phyloP scores from a whole-genome alignment of 345 rosid species.

The Xanthoceras sorbifolium region DNA sequence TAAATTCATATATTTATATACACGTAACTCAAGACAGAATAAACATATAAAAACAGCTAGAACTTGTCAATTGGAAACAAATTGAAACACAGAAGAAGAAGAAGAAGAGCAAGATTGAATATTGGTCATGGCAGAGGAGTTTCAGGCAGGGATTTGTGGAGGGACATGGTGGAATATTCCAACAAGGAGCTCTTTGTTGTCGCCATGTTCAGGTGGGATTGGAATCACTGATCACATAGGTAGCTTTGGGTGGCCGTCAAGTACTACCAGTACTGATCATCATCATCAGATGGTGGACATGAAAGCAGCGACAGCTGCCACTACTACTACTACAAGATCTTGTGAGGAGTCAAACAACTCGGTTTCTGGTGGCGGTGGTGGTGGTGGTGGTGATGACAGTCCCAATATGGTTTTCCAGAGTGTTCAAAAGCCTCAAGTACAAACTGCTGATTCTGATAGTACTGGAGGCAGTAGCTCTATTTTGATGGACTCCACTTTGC shows the following conservation, averaged over 20 bases:
- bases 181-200: slow-evolving; percentile 38
- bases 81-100: background rate
- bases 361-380: slow-evolving; percentile 17
- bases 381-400: slow-evolving; percentile 10
- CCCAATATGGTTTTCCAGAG: slow-evolving; percentile 29
- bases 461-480: slow-evolving; percentile 29
- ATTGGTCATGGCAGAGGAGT: slow-evolving; percentile 70
- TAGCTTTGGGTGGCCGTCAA: slow-evolving; percentile 33
- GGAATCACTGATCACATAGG: slow-evolving; percentile 24
- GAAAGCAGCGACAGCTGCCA: slow-evolving; percentile 14
- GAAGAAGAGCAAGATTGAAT: background rate
- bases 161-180: slow-evolving; percentile 67
- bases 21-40: background rate
- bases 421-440: slow-evolving; percentile 24
- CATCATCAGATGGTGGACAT: slow-evolving; percentile 30
- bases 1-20: too few species aligned
- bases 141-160: slow-evolving; percentile 55
- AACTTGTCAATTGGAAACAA: background rate
- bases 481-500: slow-evolving; percentile 52
- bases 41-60: background rate
- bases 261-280: background rate
- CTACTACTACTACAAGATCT: slow-evolving; percentile 14
- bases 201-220: slow-evolving; percentile 40
- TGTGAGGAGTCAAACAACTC: slow-evolving; percentile 32
- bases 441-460: slow-evolving; percentile 32